Evolutionary conservation across 108 stramenopile species (phyloP), one percentile per base, ranked within the genome.

Genomic region (Skeletonema potamos): DNA sequence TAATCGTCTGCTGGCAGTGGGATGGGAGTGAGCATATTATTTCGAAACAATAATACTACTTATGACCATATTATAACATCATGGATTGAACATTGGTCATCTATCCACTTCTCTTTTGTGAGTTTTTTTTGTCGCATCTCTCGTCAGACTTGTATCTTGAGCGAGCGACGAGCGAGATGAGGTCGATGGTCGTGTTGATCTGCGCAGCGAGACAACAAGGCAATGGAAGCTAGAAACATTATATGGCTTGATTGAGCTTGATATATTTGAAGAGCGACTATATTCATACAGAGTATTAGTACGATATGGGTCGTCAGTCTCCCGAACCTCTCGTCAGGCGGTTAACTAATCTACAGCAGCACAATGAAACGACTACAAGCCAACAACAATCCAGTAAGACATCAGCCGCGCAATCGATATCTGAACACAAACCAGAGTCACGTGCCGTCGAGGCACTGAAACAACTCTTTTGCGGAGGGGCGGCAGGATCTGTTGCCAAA

Each of bases 401-500:
- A 33, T 30, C 68, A 36, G 32, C 68, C 27, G 44, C 48, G 33
- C 15, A 4, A 9, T 44, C 29, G 17, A 24, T 6, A 9, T 37
- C 32, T 29, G n/a, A n/a, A 30, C n/a, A n/a, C 58, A 69, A 30
- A 59, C 54, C 58, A 39, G 82, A 87, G 33, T 81, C 76, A 29
- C 85, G 92, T 33, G 73, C 87, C 10, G 78, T 79, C 36, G 89
- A 85, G 72, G 92, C 92, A 2, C 79, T 86, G 26, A 93, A 93
- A 60, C 95, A 96, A 67, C 79, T 97, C 46, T 84, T 97, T 51
- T 92, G 92, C 64, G 97, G 97, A n/a, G 97, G 97, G 12, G 77
- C 95, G 63, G 95, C 97, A 26, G 97, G 97, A 26, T 88, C 89
- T 17, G 84, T 92, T n/a, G 97, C 94, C 41, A 97, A 97, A 79